These are phyloP conservation scores for Paraglomus occultum DNA, from an alignment of 192 early-diverging fungal species.

Conservation along the genomic window DNA sequence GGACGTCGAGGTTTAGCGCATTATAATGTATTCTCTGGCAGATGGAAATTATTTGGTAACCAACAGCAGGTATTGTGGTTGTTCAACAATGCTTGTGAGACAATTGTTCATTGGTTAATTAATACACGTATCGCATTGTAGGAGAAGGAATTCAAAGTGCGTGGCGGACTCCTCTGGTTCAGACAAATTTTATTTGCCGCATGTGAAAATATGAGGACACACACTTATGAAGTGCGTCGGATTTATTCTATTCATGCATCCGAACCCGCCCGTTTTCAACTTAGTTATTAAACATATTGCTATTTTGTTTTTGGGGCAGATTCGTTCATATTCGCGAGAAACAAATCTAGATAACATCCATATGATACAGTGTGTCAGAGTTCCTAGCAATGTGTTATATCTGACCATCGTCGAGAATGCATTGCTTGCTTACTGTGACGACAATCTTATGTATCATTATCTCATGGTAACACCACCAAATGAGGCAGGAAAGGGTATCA, in stretches of 20 bases:
- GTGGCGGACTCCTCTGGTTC: slow-evolving; percentile 74
- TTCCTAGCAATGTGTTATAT: slow-evolving; percentile 26
- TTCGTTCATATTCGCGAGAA: slow-evolving; percentile 71
- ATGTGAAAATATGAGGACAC: slow-evolving; percentile 51
- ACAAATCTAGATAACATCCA: slow-evolving; percentile 64
- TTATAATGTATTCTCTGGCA: slow-evolving; percentile 63
- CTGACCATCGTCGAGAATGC: slow-evolving; percentile 25
- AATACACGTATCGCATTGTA: neutral
- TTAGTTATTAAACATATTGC: no score
- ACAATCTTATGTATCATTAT: slow-evolving; percentile 47
- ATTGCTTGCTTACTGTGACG: slow-evolving; percentile 37
- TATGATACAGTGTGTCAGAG: slow-evolving; percentile 40
- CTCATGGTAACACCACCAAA: neutral
- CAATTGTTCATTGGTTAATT: no score
- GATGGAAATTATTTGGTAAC: slow-evolving; percentile 93
- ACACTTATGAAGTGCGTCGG: slow-evolving; percentile 35
- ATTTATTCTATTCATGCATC: neutral
- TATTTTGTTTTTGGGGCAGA: slow-evolving; percentile 40
- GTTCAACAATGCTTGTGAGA: neutral
- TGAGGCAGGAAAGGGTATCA: slow-evolving; percentile 15
- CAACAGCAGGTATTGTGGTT: slow-evolving; percentile 51
- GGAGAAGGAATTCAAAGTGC: slow-evolving; percentile 68
- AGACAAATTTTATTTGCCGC: slow-evolving; percentile 65
- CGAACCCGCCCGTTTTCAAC: no score
- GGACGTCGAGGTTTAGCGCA: slow-evolving; percentile 81